A percentile compares a stretch with the other conserved stretches of the same genome.
phyloP scores from a whole-genome alignment of 768 basidiomycete species.

The Kwoniella europaea region DNA sequence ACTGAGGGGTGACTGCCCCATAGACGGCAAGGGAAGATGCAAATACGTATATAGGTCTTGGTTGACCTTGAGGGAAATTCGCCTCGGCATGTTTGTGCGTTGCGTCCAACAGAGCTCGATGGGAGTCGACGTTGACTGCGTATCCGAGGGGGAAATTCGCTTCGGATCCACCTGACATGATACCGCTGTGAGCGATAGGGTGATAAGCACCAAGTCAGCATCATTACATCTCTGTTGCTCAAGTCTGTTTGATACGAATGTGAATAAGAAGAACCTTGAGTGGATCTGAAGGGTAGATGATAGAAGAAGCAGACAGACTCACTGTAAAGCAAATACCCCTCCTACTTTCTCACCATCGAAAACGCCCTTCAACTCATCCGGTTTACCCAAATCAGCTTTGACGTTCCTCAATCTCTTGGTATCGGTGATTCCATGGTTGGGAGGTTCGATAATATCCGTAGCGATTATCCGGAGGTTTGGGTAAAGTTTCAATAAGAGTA shows the following conservation, averaged over 20 bases:
- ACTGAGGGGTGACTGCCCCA: constrained; percentile 53
- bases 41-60: constrained; percentile 54
- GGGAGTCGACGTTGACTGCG: constrained; percentile 57
- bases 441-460: constrained; percentile 55
- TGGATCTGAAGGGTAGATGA: too few relatives aligned
- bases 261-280: too few relatives aligned
- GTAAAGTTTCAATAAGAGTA: constrained; percentile 47
- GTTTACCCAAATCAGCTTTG: constrained; percentile 47
- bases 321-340: constrained; percentile 50
- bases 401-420: constrained; percentile 29
- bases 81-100: constrained; percentile 45
- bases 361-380: constrained; percentile 24
- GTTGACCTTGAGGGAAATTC: constrained; percentile 23
- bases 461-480: constrained; percentile 52
- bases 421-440: constrained; percentile 34
- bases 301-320: constrained; percentile 1
- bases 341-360: constrained; percentile 49
- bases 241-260: too few relatives aligned
- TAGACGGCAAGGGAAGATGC: constrained; percentile 56
- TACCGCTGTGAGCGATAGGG: constrained; percentile 57
- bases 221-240: neutral
- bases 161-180: constrained; percentile 70
- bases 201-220: constrained; percentile 3
- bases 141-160: constrained; percentile 67
- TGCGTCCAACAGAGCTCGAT: constrained; percentile 49